Evolutionary conservation across 2,329 filamentous ascomycete species (phyloP), one percentile per base, ranked within the genome.

Genomic region (Amylocarpus encephaloides): DNA sequence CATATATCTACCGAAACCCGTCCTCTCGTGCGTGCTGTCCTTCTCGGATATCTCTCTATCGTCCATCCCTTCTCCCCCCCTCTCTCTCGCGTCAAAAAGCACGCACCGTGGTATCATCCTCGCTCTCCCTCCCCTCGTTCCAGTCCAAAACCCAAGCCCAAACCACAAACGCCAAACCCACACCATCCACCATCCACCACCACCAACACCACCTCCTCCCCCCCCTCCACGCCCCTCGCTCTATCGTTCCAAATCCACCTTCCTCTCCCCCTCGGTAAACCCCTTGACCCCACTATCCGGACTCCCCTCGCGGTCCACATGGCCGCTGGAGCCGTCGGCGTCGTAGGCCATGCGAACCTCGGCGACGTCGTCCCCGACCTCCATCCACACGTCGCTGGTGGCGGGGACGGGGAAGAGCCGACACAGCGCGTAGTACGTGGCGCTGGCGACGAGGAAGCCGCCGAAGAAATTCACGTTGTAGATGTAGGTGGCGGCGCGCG

Each of bases 391-490:
- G 10, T 84, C 77, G 63, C 86, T 91, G 4, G 78, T 83, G 1
- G 85, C 89, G 0, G 86, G 85, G 0, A 95, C 69, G 0, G 89
- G 89, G 55, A 70, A 86, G 22, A 90, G 32, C 51, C 71, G 78
- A 66, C 84, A 90, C 1, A 95, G 73, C 0, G 66, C 48, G 71
- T 79, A 94, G 69, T 96, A 96, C 6, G 83, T 69, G 0, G 56
- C 64, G 0, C 73, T 72, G 0, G 88, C 79, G 10, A 94, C 78
- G 42, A 88, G 73, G 65, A 95, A 91, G 0, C 91, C 91, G 39
- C 79, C 78, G 66, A 96, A 94, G 73, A 91, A 96, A 68, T 95
- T 95, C 60, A 96, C 64, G 58, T 90, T 87, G 73, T 95, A 96
- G 52, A 96, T 81, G 64, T 94, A 94, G 1, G 78, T 81, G 2